Conservation (phyloP, 225 moss, liverwort and hornwort genomes). For the Pleurozium schreberi region DNA sequence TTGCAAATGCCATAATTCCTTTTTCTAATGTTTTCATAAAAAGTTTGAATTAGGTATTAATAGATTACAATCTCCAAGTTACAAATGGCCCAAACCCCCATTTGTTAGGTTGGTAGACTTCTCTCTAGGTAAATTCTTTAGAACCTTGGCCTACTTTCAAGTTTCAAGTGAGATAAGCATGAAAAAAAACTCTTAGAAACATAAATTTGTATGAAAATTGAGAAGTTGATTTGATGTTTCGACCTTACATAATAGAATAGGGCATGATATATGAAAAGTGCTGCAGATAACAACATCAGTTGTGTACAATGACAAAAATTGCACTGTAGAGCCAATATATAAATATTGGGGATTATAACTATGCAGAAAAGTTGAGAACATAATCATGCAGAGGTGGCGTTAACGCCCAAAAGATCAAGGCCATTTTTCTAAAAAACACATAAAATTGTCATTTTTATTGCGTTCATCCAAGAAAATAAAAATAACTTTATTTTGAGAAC, state of each 20-base stretch:
- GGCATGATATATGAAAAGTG: neutral
- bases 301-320: neutral
- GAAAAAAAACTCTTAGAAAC: neutral
- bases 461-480: no score
- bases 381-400: rapidly evolving
- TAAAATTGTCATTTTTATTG: no score
- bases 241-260: neutral
- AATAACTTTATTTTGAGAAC: no score
- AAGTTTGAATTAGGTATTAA: neutral
- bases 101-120: neutral
- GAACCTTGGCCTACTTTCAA: neutral
- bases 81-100: neutral
- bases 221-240: neutral
- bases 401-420: no score
- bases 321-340: neutral
- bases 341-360: neutral
- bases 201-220: neutral
- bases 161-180: no score
- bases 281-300: neutral
- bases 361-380: neutral
- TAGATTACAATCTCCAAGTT: neutral
- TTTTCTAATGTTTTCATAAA: neutral
- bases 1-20: neutral
- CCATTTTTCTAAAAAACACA: no score
- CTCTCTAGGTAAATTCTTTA: neutral